A percentile compares a stretch with the other conserved stretches of the same genome.
Evolutionary conservation across 495 filamentous ascomycete genomes (phyloP).

Genomic region (Schizothecium vesticola): DNA sequence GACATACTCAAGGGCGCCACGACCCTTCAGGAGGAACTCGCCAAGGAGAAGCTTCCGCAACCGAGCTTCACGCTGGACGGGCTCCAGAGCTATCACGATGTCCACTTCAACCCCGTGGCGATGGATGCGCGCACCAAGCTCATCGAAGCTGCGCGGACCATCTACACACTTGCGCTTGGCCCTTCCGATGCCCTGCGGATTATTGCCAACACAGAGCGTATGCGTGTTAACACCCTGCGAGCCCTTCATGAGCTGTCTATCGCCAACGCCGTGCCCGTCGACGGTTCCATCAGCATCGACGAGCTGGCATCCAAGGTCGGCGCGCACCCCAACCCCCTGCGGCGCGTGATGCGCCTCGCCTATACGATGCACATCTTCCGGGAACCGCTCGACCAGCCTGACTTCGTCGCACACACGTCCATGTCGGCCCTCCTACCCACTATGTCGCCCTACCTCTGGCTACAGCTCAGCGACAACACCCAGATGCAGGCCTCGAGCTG

Average conservation of each 20-base stretch:
- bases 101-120: conserved; percentile 2
- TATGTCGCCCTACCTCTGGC: not conserved
- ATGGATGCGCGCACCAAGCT: not conserved
- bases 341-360: conserved; percentile 5
- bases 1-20: not conserved
- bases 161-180: not conserved
- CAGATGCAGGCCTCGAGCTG: not conserved
- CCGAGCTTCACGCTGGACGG: not conserved
- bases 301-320: not conserved
- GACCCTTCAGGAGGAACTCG: conserved; percentile 2
- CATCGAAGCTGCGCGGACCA: not conserved
- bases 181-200: not conserved
- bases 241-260: conserved; percentile 2
- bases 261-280: conserved; percentile 1
- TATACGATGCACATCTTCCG: conserved; percentile 7
- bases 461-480: not conserved
- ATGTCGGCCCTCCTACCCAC: conserved; percentile 3
- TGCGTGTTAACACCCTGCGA: not conserved
- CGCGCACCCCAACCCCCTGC: not conserved
- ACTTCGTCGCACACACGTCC: conserved; percentile 5
- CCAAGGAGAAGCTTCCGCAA: not conserved
- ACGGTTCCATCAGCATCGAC: not conserved
- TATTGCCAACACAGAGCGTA: not conserved
- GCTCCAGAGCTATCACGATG: conserved; percentile 5
- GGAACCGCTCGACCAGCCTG: not conserved